phyloP scores from a whole-genome alignment of 2,329 filamentous ascomycete genomes.

The Paecilomyces sp. region DNA sequence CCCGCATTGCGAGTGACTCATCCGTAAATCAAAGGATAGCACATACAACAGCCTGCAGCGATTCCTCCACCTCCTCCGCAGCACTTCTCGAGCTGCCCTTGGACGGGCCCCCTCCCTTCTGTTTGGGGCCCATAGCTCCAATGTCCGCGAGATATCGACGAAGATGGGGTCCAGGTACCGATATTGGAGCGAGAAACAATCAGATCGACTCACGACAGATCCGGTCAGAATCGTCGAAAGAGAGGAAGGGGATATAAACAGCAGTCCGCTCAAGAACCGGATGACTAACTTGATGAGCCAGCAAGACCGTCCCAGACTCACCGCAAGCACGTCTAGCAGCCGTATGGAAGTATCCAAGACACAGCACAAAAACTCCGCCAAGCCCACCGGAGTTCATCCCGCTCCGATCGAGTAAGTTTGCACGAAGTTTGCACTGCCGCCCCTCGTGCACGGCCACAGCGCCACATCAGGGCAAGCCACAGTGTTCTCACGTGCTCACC shows the following conservation, averaged over 20 bases:
- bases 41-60: slow-evolving; percentile 56
- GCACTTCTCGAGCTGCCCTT: slow-evolving; percentile 24
- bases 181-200: not conserved
- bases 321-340: not conserved
- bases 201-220: not conserved
- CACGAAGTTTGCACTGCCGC: slow-evolving; percentile 4
- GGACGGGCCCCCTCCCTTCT: slow-evolving; percentile 15
- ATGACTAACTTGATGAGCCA: not conserved
- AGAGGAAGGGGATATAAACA: not conserved
- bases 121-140: slow-evolving; percentile 26
- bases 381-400: slow-evolving; percentile 17
- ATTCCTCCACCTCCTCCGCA: slow-evolving; percentile 55
- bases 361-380: slow-evolving; percentile 22
- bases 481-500: not conserved
- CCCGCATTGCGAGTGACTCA: not conserved
- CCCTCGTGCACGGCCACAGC: slow-evolving; percentile 7
- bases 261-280: not conserved
- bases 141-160: not conserved
- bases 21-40: not conserved
- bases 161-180: not conserved
- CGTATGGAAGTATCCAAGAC: not conserved
- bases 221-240: not conserved
- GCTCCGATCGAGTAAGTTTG: slow-evolving; percentile 15
- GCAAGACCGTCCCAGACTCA: slow-evolving; percentile 8
- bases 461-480: not conserved